phyloP scores from a whole-genome alignment of 2,329 filamentous ascomycete species.

The Pseudofabraea citricarpa region DNA sequence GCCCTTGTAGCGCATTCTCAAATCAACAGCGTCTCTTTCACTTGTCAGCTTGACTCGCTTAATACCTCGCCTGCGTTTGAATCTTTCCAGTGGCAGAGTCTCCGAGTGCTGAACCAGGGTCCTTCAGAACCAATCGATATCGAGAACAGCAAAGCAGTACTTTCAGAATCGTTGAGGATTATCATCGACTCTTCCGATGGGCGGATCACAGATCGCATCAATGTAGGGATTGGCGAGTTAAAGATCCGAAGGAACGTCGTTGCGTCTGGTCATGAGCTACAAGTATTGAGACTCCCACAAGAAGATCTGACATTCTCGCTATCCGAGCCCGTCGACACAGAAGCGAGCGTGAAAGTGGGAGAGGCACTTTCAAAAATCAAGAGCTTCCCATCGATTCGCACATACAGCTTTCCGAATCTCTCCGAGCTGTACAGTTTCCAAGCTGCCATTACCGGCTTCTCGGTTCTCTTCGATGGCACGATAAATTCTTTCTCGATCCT shows the following conservation, averaged over 20 bases:
- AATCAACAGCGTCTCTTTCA: conserved; percentile 58
- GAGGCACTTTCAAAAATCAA: conserved; percentile 42
- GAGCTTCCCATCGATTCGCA: conserved; percentile 59
- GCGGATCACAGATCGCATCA: conserved; percentile 74
- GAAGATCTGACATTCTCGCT: conserved; percentile 70
- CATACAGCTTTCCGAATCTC: conserved; percentile 58
- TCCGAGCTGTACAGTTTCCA: conserved; percentile 72
- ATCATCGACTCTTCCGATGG: conserved; percentile 70
- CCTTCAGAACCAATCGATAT: conserved; percentile 45
- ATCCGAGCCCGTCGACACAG: conserved; percentile 57
- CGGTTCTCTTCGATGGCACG: conserved; percentile 65
- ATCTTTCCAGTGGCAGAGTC: conserved; percentile 54
- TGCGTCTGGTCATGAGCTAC: conserved; percentile 51
- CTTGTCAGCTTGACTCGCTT: conserved; percentile 45
- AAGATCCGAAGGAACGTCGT: conserved; percentile 59
- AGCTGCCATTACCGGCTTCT: conserved; percentile 70
- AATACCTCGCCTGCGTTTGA: conserved; percentile 47
- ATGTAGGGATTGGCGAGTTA: conserved; percentile 69
- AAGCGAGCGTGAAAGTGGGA: conserved; percentile 54
- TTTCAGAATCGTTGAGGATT: conserved; percentile 66
- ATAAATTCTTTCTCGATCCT: conserved; percentile 73
- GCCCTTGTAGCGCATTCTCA: conserved; percentile 62
- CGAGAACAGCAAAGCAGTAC: conserved; percentile 61
- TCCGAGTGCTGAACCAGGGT: conserved; percentile 64
- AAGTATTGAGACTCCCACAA: conserved; percentile 66